phyloP scores from a whole-genome alignment of 2,329 filamentous ascomycete genomes.

The Diaporthe helianthi region DNA sequence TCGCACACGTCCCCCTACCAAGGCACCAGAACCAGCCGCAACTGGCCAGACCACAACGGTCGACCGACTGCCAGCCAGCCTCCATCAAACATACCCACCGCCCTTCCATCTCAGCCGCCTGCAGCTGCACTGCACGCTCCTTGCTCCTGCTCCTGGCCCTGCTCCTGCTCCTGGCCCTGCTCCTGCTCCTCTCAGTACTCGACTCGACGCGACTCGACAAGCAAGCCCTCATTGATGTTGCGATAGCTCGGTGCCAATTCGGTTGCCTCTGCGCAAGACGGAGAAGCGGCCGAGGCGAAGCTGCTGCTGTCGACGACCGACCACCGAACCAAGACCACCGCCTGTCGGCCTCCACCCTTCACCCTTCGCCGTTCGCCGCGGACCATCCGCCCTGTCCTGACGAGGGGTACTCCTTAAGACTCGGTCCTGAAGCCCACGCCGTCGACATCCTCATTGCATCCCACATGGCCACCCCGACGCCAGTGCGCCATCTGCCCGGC shows the following conservation, averaged over 20 bases:
- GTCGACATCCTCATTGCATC: constrained; percentile 2
- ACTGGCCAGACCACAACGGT: constrained; percentile 17
- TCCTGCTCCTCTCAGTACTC: constrained; percentile 24
- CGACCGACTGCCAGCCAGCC: constrained; percentile 20
- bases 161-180: not conserved
- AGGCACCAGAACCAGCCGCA: not conserved
- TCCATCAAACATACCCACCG: not conserved
- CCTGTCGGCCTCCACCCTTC: not conserved
- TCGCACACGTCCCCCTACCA: constrained; percentile 7
- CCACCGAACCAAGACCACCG: not conserved
- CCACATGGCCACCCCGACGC: constrained; percentile 68
- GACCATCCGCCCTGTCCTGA: not conserved
- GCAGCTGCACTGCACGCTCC: not conserved
- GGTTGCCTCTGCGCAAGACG: constrained; percentile 31
- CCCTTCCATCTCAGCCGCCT: not conserved
- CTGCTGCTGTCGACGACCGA: constrained; percentile 10
- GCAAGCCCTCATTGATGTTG: constrained; percentile 42
- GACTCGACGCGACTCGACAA: constrained; percentile 22
- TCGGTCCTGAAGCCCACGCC: not conserved
- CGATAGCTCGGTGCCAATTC: constrained; percentile 38
- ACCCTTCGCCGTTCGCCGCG: not conserved
- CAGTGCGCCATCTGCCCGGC: constrained; percentile 76
- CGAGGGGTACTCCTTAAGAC: not conserved
- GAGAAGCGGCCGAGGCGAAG: constrained; percentile 18
- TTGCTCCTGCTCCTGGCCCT: not conserved